Conservation (phyloP, 179 eudicot species). For the Silene noctiflora region DNA sequence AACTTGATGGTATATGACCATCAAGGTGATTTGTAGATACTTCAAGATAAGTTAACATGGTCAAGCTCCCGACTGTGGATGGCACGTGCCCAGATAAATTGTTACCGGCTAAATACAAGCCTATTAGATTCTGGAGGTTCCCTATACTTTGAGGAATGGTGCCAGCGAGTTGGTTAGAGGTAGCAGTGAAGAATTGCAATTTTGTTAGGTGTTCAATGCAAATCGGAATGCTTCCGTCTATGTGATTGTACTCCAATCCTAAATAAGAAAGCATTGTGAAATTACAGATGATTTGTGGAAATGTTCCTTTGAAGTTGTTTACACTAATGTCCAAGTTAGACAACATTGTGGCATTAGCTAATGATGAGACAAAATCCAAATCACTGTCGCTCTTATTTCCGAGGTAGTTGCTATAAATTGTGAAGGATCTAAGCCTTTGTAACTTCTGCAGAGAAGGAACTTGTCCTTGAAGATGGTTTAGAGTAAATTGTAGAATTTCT, state of each 20-base stretch:
- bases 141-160: slow-evolving; percentile 26
- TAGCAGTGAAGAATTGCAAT: neutral
- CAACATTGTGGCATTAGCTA: slow-evolving; percentile 27
- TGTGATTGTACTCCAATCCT: slow-evolving; percentile 9
- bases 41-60: slow-evolving; percentile 11
- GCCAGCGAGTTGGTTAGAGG: slow-evolving; percentile 23
- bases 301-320: slow-evolving; percentile 23
- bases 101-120: neutral
- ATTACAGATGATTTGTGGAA: slow-evolving; percentile 29
- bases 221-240: slow-evolving; percentile 29
- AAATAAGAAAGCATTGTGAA: slow-evolving; percentile 23
- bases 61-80: slow-evolving; percentile 32
- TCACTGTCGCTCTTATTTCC: slow-evolving; percentile 21
- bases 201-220: slow-evolving; percentile 19
- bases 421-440: neutral
- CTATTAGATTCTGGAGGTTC: slow-evolving; percentile 18
- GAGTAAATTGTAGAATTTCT: neutral
- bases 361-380: slow-evolving; percentile 30
- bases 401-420: slow-evolving; percentile 17
- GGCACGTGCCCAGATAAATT: slow-evolving; percentile 34
- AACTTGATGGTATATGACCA: slow-evolving; percentile 26
- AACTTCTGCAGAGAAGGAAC: slow-evolving; percentile 26
- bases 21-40: slow-evolving; percentile 19
- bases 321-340: neutral
- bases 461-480: slow-evolving; percentile 29